Evolutionary conservation across 2,329 filamentous ascomycete genomes (phyloP), one percentile per base, ranked within the genome.

Genomic region (Aspergillus sp.): DNA sequence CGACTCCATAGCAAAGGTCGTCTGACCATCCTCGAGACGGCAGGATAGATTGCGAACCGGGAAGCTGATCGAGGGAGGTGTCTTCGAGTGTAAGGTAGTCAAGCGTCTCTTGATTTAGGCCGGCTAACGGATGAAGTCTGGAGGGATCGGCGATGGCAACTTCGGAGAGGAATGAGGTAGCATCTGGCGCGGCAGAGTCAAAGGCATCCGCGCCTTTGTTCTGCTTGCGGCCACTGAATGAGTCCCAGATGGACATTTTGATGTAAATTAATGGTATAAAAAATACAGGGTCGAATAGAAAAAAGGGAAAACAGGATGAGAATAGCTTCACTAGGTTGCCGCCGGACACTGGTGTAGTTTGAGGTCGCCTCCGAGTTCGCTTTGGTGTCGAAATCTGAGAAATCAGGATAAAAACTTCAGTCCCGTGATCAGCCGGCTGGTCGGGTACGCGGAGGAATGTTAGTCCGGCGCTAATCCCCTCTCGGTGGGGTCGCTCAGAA

Each of bases 1-100:
- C 95, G 23, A 95, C 96, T 74, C 96, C 95, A 78, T 99, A 99
- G 81, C 95, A 98, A 63, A 99, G 87, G 78, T 99, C 95, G 76
- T 99, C 95, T 64, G 93, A 96, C 88, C 96, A 99, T 76, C 95
- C 95, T 77, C 95, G 90, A 60, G 93, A 97, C 48, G 96, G 95
- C 58, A 99, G 86, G 58, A 93, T 90, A 48, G 94, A 96, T 76
- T 91, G 91, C 62, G 89, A 86, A 73, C 93, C 93, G 53, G 93
- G 93, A 22, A 96, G 85, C 72, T 96, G 89, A 64, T 92, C 93
- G 61, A 97, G 87, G 30, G 89, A 87, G 54, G 92, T 91, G 76
- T 99, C 96, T 80, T 99, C 95, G 73, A 99, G 89, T 28, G 90
- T 89, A 67, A 99, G 86, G 80, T 99, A 99, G 78, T 99, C 95